phyloP scores from a whole-genome alignment of 768 basidiomycete species.

The Cubamyces sp. region DNA sequence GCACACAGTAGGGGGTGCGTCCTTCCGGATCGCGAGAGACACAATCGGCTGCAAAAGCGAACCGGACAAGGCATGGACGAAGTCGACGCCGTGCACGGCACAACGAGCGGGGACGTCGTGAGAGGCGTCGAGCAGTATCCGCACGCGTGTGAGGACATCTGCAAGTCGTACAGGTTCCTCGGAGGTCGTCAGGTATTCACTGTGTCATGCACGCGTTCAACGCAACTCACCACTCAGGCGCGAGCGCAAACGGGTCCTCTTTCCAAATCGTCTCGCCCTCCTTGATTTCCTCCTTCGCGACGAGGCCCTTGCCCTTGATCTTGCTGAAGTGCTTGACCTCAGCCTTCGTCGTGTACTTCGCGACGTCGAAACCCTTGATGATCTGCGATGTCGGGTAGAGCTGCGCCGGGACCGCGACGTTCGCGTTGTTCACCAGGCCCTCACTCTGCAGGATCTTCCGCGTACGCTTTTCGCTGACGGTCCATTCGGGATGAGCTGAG shows the following conservation, averaged over 20 bases:
- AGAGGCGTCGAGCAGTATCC: slow-evolving; percentile 74
- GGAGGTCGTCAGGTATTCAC: slow-evolving; percentile 5
- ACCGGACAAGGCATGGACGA: slow-evolving; percentile 51
- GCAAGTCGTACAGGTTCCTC: slow-evolving; percentile 81
- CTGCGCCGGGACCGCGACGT: slow-evolving; percentile 13
- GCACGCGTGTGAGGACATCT: slow-evolving; percentile 64
- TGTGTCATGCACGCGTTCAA: background rate
- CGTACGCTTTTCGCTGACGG: slow-evolving; percentile 83
- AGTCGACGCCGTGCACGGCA: slow-evolving; percentile 53
- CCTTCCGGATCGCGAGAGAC: slow-evolving; percentile 63
- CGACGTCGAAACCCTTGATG: slow-evolving; percentile 63
- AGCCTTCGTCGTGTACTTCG: slow-evolving; percentile 65
- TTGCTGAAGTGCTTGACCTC: slow-evolving; percentile 69
- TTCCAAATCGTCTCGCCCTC: slow-evolving; percentile 83
- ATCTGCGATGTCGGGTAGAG: slow-evolving; percentile 65
- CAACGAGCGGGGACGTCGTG: slow-evolving; percentile 45
- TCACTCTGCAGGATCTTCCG: slow-evolving; percentile 69
- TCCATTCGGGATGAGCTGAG: slow-evolving; percentile 64
- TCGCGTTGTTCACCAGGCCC: slow-evolving; percentile 46
- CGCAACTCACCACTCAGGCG: slow-evolving; percentile 74
- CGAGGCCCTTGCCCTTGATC: slow-evolving; percentile 81
- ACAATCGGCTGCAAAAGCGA: slow-evolving; percentile 82
- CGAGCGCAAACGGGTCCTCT: slow-evolving; percentile 79
- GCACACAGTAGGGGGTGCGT: slow-evolving; percentile 77
- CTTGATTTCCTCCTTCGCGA: slow-evolving; percentile 67